Conservation (phyloP, 441 rosid genomes). For the Erodium trifolium region DNA sequence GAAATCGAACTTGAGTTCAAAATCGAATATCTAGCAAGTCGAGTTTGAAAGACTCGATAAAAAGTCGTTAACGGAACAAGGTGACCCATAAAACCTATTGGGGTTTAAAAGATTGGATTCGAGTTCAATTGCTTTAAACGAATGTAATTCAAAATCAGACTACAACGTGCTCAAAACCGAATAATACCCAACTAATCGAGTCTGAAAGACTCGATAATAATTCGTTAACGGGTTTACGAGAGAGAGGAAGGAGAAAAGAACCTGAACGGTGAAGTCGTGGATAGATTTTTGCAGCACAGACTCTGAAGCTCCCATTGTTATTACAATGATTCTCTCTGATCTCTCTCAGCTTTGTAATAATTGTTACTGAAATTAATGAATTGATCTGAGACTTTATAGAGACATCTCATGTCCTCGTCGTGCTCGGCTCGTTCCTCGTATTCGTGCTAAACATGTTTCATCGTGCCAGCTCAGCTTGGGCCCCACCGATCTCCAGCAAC, state of each 20-base stretch:
- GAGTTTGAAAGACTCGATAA: too few relatives aligned
- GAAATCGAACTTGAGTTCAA: too few relatives aligned
- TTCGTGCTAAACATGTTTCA: too few relatives aligned
- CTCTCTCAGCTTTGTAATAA: not conserved
- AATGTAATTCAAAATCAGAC: not conserved
- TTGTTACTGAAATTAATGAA: not conserved
- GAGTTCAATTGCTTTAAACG: too few relatives aligned
- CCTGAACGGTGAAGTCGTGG: conserved; percentile 81
- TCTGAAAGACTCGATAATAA: too few relatives aligned
- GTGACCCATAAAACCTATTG: too few relatives aligned
- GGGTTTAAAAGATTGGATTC: too few relatives aligned
- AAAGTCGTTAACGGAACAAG: too few relatives aligned
- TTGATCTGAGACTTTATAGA: not conserved
- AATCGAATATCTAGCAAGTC: too few relatives aligned
- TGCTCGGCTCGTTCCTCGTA: not conserved
- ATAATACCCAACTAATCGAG: not conserved
- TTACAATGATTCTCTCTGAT: not conserved
- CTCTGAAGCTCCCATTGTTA: conserved; percentile 61
- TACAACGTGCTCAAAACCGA: not conserved
- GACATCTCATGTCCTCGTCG: not conserved
- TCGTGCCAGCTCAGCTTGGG: too few relatives aligned
- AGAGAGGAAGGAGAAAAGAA: not conserved
- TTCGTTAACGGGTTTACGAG: not conserved
- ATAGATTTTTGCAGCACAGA: conserved; percentile 67
- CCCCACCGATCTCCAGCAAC: too few relatives aligned